Conservation (phyloP, 2,329 filamentous ascomycete genomes). For the Botrytis deweyae region DNA sequence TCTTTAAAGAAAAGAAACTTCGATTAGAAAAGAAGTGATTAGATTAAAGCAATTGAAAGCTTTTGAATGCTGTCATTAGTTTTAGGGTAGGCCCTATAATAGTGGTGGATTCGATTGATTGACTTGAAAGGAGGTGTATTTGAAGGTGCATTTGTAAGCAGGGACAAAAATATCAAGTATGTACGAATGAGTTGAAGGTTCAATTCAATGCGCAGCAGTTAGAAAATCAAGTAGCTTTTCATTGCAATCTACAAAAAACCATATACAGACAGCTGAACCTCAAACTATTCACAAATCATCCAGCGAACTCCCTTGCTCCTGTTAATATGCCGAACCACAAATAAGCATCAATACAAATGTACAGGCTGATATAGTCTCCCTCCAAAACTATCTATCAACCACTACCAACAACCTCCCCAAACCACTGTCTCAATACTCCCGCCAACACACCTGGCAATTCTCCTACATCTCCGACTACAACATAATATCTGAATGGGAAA, state of each 20-base stretch:
- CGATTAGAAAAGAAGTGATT: no score
- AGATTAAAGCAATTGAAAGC: no score
- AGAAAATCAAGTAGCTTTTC: not conserved
- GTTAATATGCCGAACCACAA: not conserved
- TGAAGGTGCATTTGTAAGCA: no score
- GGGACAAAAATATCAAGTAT: not conserved
- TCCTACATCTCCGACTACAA: slow-evolving; percentile 88
- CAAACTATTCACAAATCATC: not conserved
- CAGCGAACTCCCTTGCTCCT: not conserved
- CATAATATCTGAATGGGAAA: slow-evolving; percentile 96
- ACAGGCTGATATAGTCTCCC: not conserved
- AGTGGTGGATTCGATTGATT: no score
- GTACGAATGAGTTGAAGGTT: not conserved
- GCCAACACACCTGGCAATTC: slow-evolving; percentile 88
- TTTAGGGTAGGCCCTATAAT: no score
- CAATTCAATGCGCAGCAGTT: no score
- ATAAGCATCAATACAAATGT: slow-evolving; percentile 3
- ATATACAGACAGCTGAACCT: not conserved
- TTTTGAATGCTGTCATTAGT: no score
- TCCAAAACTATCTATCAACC: not conserved
- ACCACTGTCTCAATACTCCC: slow-evolving; percentile 91
- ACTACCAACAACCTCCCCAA: slow-evolving; percentile 61
- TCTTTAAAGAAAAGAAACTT: no score
- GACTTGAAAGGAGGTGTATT: no score
- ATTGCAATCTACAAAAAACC: slow-evolving; percentile 6